Evolutionary conservation across 805 yeast genomes (phyloP), one percentile per base, ranked within the genome.

Genomic region (Yamadazyma akitaensis): DNA sequence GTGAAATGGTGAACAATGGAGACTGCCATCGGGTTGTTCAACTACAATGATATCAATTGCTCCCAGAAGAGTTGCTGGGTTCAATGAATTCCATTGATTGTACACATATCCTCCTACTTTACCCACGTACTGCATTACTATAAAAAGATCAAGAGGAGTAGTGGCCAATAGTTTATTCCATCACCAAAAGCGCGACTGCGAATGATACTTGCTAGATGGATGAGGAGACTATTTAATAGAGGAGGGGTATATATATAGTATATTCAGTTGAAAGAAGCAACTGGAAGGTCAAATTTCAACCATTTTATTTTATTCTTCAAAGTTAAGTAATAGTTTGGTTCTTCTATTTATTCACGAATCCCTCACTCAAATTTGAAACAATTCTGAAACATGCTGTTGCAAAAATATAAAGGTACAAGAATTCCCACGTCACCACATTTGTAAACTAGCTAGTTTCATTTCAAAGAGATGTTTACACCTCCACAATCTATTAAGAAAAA

Each of bases 11-110:
- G 97, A 88, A 58, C 98, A 91, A 44, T 87, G 85, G 32, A 86
- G 67, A 24, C 85, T 77, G 32, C 88, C 92, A 61, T 85, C 82
- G 11, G 87, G 86, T 60, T 88, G 95, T 66, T 92, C 96, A 11
- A 94, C 85, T 9, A 91, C 98, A 35, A 94, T 88, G 45, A 94
- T 90, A 65, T 94, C 99, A 63, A 94, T 94, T 17, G 98, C 99
- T 5, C 99, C 99, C 17, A 96, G 84, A 14, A 94, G 76, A 0
- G 99, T 94, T 1, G 98, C 89, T 2, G 99, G 99, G 59, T 94
- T 94, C 54, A 94, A 81, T 24, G 97, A 88, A 54, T 90, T 89
- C 98, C 97, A 92, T 42, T 97, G 94, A 64, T 90, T 90, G 48
- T 96, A 91, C 7, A 94, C 96, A 32, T 96, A 85, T 28, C 89